Evolutionary conservation across 78 protist species (phyloP).

Genomic region (Dictyostelium purpureum): DNA sequence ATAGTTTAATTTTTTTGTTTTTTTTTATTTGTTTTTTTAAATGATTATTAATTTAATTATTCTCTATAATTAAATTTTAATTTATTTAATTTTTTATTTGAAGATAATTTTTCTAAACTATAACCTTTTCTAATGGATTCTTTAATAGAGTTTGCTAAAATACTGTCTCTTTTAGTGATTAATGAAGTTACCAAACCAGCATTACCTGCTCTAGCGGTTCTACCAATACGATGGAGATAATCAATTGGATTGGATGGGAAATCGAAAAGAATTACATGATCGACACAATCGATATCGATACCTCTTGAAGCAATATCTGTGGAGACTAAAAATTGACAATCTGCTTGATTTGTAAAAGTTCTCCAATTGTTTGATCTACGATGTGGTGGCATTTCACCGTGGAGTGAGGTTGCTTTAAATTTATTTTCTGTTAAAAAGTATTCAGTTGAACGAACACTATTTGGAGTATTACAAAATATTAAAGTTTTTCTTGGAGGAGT

Average conservation of each 20-base stretch:
- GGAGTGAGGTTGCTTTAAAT: constrained; percentile 31
- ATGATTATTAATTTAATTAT: too few relatives aligned
- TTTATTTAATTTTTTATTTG: constrained; percentile 27
- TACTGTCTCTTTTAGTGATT: constrained; percentile 41
- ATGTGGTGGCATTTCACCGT: constrained; percentile 66
- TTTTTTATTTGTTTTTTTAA: neutral
- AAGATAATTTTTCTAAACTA: constrained; percentile 42
- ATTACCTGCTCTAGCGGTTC: constrained; percentile 90
- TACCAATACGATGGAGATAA: constrained; percentile 89
- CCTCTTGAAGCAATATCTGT: constrained; percentile 91
- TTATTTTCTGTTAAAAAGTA: constrained; percentile 56
- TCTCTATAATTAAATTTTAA: neutral
- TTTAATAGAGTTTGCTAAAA: constrained; percentile 63
- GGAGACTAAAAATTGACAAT: constrained; percentile 63
- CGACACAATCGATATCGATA: constrained; percentile 56
- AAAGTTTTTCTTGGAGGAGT: neutral
- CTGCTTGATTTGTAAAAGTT: constrained; percentile 19
- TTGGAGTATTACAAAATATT: constrained; percentile 68
- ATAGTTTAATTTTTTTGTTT: neutral
- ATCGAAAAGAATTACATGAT: constrained; percentile 84
- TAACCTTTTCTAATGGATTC: constrained; percentile 45
- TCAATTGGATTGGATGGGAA: constrained; percentile 87
- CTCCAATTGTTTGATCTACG: constrained; percentile 31
- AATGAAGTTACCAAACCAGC: constrained; percentile 47
- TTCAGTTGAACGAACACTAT: constrained; percentile 78